Evolutionary conservation across 1,284 basidiomycete species (phyloP).

Genomic region (Phaffia rhodozyma): DNA sequence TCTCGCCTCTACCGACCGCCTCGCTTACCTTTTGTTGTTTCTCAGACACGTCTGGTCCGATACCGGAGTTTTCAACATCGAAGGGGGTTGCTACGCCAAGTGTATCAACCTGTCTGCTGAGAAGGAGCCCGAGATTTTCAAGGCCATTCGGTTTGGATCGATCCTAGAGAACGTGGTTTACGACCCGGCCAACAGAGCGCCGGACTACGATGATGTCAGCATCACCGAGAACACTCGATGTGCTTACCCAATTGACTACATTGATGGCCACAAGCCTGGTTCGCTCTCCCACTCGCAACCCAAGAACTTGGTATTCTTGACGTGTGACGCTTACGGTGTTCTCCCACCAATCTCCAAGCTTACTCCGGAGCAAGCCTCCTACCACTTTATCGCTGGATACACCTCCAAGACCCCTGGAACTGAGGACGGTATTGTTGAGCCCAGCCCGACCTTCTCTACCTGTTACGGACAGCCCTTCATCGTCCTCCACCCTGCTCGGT

Average conservation of each 20-base stretch:
- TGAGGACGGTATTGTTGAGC: conserved; percentile 94
- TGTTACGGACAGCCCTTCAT: conserved; percentile 99
- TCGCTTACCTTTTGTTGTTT: no score
- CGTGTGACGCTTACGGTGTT: conserved; percentile 96
- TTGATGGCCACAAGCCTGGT: conserved; percentile 39
- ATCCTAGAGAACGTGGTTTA: conserved; percentile 99
- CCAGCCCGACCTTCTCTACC: conserved; percentile 97
- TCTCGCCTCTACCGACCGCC: no score
- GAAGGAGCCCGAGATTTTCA: conserved; percentile 88
- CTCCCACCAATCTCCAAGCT: conserved; percentile 91
- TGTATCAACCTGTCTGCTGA: conserved; percentile 64
- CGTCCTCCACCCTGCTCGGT: conserved; percentile 84
- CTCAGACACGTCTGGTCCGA: conserved; percentile 81
- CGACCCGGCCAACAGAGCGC: conserved; percentile 69
- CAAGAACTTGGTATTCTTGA: conserved; percentile 93
- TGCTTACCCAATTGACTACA: conserved; percentile 94
- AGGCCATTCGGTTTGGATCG: conserved; percentile 86
- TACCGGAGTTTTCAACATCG: conserved; percentile 98
- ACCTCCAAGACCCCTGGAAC: conserved; percentile 83
- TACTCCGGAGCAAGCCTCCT: conserved; percentile 87
- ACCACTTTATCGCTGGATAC: conserved; percentile 94
- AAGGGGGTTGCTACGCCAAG: conserved; percentile 99
- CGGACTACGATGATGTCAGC: conserved; percentile 91
- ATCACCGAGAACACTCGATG: conserved; percentile 99
- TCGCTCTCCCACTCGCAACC: conserved; percentile 12